Evolutionary conservation across 305 asterid genomes (phyloP).

Genomic region (Andrographis paniculata): DNA sequence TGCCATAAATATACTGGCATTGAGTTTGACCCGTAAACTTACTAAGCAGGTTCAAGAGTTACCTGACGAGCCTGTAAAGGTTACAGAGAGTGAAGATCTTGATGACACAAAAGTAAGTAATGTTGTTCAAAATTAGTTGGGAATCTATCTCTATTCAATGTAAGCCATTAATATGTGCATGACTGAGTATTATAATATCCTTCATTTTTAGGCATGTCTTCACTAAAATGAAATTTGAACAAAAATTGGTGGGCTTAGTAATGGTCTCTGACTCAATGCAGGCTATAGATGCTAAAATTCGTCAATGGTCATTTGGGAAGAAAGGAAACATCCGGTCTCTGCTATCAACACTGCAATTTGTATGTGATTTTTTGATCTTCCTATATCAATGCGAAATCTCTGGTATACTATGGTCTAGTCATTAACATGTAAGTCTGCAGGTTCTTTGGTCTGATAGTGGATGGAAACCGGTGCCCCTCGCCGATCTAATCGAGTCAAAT

Average conservation of each 20-base stretch:
- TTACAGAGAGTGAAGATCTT: constrained; percentile 29
- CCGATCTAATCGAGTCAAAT: constrained; percentile 70
- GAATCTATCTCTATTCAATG: not conserved
- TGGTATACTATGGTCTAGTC: too few species aligned
- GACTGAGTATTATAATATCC: too few species aligned
- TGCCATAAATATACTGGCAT: not conserved
- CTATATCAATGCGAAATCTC: not conserved
- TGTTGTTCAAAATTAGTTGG: not conserved
- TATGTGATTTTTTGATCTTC: constrained; percentile 24
- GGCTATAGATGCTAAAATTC: constrained; percentile 75
- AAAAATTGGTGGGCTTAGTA: not conserved
- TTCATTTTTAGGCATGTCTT: too few species aligned
- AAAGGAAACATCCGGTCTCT: constrained; percentile 92
- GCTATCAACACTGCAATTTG: constrained; percentile 83
- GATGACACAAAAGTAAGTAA: constrained; percentile 44
- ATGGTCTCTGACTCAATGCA: constrained; percentile 18
- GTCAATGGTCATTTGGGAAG: constrained; percentile 86
- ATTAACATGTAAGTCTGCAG: constrained; percentile 21
- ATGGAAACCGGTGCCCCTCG: constrained; percentile 86
- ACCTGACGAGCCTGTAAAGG: constrained; percentile 28
- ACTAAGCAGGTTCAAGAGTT: constrained; percentile 66
- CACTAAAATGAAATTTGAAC: too few species aligned
- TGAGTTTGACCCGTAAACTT: constrained; percentile 5
- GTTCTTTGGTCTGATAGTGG: constrained; percentile 86
- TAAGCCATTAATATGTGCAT: not conserved